Evolutionary conservation across 208 protist genomes (phyloP), one percentile per base, ranked within the genome.

Genomic region (Trypanosoma cruzi): DNA sequence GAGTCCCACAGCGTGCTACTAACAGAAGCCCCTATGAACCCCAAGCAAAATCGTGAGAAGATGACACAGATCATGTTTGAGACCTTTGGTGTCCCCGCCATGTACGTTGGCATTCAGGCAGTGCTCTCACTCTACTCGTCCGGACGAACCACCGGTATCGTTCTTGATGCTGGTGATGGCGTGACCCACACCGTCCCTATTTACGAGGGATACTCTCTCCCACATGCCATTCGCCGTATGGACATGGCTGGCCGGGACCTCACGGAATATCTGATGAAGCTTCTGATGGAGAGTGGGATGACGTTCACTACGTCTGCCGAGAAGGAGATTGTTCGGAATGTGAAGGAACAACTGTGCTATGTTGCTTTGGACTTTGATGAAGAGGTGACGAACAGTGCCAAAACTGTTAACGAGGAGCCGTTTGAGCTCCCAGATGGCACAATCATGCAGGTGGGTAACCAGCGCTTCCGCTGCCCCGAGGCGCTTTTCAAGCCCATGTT

Each of bases 21-120:
- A 63, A 96, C 92, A 18, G 92, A 98, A 77, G 90, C 91, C 0
- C 92, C 95, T 37, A 85, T 97, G 75, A 98, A 97, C 66, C 92
- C 94, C 40, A 98, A 97, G 76, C 71, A 74, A 50, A 97, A 98
- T 79, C 82, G 94, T 68, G 96, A 98, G 71, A 97, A 97, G 78
- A 98, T 98, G 93, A 98, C 92, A 24, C 84, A 96, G 74, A 97
- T 98, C 63, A 98, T 98, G 94, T 98, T 98, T 68, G 95, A 98
- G 75, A 95, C 85, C 4, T 97, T 98, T 68, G 87, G 88, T 58
- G 80, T 85, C 0, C 93, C 95, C 26, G 86, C 90, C 36, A 83
- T 97, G 80, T 98, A 98, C 75, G 81, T 99, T 53, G 81, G 86
- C 24, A 97, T 99, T 59, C 97, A 99, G 81, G 96, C 98, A 37